Percentiles rank a stretch among this genome's conserved stretches.
Conservation (phyloP, 345 rosid genomes). For the Melaleuca quinquenervia region DNA sequence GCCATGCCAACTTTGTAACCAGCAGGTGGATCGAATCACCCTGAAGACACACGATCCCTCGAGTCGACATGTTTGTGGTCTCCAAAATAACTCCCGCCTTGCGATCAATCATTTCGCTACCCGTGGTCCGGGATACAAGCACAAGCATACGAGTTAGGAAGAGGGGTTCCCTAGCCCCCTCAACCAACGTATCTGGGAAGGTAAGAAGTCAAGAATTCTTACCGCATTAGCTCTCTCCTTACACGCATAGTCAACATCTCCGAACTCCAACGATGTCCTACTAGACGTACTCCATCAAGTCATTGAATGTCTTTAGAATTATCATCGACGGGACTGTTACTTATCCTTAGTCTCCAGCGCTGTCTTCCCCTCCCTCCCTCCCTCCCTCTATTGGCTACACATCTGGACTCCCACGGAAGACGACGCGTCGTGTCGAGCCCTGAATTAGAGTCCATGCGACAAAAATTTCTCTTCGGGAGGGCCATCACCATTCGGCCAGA, state of each 20-base stretch:
- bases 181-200: not conserved
- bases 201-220: not conserved
- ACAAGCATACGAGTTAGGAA: not conserved
- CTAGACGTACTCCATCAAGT: too few species aligned
- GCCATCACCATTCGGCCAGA: not conserved
- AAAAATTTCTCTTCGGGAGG: not conserved
- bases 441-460: too few species aligned
- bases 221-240: not conserved
- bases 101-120: not conserved
- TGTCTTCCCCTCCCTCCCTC: too few species aligned
- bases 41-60: not conserved
- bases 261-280: not conserved
- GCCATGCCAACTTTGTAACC: not conserved
- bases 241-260: not conserved
- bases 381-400: too few species aligned
- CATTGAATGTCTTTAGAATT: too few species aligned
- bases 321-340: too few species aligned
- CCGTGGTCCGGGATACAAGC: too few species aligned
- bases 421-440: too few species aligned
- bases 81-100: not conserved
- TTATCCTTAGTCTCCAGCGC: too few species aligned
- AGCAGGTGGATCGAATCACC: not conserved
- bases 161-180: not conserved
- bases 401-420: too few species aligned
- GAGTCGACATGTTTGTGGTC: not conserved